These are phyloP conservation scores for Geotrichum aggregatum DNA, from an alignment of 1,139 yeast genomes.

Conservation along the genomic window DNA sequence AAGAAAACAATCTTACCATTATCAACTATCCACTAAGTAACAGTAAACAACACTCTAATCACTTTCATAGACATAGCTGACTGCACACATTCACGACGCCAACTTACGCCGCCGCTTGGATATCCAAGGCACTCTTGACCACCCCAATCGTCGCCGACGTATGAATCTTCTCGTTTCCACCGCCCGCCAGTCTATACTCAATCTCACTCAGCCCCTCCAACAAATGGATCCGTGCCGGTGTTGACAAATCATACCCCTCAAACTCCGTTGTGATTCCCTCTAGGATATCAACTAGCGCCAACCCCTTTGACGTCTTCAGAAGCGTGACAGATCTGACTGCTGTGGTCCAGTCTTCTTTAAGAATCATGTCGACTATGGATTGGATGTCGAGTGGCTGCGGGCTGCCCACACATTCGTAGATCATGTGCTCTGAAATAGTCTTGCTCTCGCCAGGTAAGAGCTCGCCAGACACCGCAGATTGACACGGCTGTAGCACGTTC, in stretches of 20 bases:
- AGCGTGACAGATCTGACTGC: slow-evolving; percentile 61
- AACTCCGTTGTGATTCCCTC: slow-evolving; percentile 70
- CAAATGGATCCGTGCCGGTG: slow-evolving; percentile 57
- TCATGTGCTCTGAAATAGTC: slow-evolving; percentile 62
- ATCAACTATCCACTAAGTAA: background rate
- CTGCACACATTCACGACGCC: no score
- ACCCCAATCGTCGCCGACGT: slow-evolving; percentile 88
- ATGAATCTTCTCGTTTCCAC: slow-evolving; percentile 89
- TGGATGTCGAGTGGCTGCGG: slow-evolving; percentile 87
- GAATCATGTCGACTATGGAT: slow-evolving; percentile 64
- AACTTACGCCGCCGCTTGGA: slow-evolving; percentile 26
- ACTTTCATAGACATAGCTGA: no score
- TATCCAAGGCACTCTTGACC: slow-evolving; percentile 56
- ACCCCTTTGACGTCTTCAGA: slow-evolving; percentile 68
- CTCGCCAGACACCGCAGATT: slow-evolving; percentile 62
- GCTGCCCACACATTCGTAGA: slow-evolving; percentile 93
- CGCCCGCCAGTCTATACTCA: slow-evolving; percentile 85
- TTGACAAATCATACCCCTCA: slow-evolving; percentile 60
- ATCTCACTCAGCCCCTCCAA: slow-evolving; percentile 74
- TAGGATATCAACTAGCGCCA: slow-evolving; percentile 82
- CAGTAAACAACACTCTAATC: background rate
- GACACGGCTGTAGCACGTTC: slow-evolving; percentile 91
- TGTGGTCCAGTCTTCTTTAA: slow-evolving; percentile 86
- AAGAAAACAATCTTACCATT: background rate
- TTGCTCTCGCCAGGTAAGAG: slow-evolving; percentile 41